Evolutionary conservation across 1,284 basidiomycete genomes (phyloP).

Genomic region (Pyrrhoderma lamaoense): DNA sequence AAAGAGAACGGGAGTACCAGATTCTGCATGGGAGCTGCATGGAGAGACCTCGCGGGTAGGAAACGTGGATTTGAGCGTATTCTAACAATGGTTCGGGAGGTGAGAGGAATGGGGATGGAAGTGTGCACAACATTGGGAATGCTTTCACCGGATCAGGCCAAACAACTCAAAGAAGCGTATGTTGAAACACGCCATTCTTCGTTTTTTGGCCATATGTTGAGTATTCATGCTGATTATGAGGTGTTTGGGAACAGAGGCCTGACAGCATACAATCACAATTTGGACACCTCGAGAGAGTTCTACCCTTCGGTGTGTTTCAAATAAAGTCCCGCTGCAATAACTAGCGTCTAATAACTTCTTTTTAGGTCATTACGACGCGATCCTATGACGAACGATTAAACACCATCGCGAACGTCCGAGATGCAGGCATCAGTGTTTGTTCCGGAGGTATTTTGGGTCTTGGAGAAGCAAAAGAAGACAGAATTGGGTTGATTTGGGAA

Average conservation of each 20-base stretch:
- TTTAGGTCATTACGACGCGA: slow-evolving; percentile 88
- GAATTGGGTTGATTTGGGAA: slow-evolving; percentile 93
- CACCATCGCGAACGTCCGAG: slow-evolving; percentile 86
- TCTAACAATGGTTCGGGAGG: slow-evolving; percentile 85
- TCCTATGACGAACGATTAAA: slow-evolving; percentile 90
- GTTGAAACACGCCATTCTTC: slow-evolving; percentile 24
- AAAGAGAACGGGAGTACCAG: slow-evolving; percentile 95
- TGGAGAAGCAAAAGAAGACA: slow-evolving; percentile 86
- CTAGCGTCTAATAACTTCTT: not conserved
- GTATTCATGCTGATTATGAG: not conserved
- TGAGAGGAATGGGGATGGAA: slow-evolving; percentile 90
- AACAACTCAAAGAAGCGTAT: slow-evolving; percentile 86
- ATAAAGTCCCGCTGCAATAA: not conserved
- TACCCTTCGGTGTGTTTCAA: slow-evolving; percentile 68
- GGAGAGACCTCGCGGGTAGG: slow-evolving; percentile 90
- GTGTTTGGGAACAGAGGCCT: slow-evolving; percentile 55
- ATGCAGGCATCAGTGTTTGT: slow-evolving; percentile 95
- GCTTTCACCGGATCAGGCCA: slow-evolving; percentile 92
- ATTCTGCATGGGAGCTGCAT: slow-evolving; percentile 99
- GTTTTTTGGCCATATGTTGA: not conserved
- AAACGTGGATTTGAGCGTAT: slow-evolving; percentile 95
- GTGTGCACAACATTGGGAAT: slow-evolving; percentile 98
- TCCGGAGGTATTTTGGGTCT: slow-evolving; percentile 95
- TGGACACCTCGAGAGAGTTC: slow-evolving; percentile 96
- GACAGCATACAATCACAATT: slow-evolving; percentile 98